These are phyloP conservation scores for Quambalaria eucalypti DNA, from an alignment of 1,284 basidiomycete species.

Conservation along the genomic window DNA sequence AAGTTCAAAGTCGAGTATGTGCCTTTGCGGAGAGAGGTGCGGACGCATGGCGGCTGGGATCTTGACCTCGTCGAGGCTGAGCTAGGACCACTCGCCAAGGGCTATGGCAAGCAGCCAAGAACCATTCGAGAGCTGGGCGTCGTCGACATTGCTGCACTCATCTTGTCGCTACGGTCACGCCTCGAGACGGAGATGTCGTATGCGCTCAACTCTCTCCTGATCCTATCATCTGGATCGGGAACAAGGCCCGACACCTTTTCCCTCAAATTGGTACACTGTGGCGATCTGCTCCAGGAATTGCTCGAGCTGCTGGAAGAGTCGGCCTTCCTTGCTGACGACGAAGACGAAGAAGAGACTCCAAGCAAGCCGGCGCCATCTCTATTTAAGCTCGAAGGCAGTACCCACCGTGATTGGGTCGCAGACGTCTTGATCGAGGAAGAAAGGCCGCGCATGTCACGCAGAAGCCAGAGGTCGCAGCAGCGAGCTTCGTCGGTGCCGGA, in stretches of 20 bases:
- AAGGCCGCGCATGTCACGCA: conserved; percentile 24
- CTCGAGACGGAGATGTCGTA: conserved; percentile 77
- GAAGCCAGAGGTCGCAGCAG: conserved; percentile 9
- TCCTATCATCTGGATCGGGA: conserved; percentile 60
- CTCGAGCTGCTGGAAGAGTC: conserved; percentile 76
- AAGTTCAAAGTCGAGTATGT: conserved; percentile 84
- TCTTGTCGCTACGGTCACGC: conserved; percentile 79
- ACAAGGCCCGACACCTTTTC: conserved; percentile 57
- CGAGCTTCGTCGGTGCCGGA: conserved; percentile 13
- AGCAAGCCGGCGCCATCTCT: not conserved
- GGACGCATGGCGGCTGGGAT: conserved; percentile 78
- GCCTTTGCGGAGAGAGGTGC: conserved; percentile 66
- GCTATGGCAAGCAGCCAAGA: conserved; percentile 54
- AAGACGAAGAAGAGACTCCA: conserved; percentile 15
- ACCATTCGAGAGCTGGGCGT: conserved; percentile 71
- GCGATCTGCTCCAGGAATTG: conserved; percentile 75
- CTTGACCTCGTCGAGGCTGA: conserved; percentile 63
- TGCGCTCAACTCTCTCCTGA: conserved; percentile 75
- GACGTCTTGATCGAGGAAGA: conserved; percentile 36
- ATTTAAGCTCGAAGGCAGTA: conserved; percentile 1
- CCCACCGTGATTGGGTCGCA: conserved; percentile 34
- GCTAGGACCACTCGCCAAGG: conserved; percentile 53
- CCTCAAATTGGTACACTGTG: conserved; percentile 60
- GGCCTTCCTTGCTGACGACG: conserved; percentile 58
- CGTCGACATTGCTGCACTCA: conserved; percentile 79